Evolutionary conservation across 345 rosid genomes (phyloP).

Genomic region (Eucalyptus curtisii): DNA sequence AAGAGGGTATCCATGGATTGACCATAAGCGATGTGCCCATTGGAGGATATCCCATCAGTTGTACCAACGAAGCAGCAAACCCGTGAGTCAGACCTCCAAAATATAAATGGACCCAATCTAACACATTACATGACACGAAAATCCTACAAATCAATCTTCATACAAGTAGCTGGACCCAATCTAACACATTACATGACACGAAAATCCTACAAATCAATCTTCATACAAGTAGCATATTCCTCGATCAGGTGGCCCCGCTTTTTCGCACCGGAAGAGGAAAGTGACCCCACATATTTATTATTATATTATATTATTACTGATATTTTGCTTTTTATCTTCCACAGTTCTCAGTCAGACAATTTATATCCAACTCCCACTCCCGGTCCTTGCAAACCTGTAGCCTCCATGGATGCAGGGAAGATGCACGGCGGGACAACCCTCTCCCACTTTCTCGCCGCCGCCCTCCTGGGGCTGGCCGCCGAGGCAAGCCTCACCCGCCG

Average conservation of each 20-base stretch:
- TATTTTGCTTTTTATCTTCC: neutral
- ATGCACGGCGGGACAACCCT: neutral
- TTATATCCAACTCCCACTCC: neutral
- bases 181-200: neutral
- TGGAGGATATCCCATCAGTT: too few relatives aligned
- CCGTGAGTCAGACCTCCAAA: too few relatives aligned
- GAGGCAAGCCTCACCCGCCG: neutral
- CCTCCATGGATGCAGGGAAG: neutral
- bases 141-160: neutral
- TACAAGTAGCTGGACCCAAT: too few relatives aligned
- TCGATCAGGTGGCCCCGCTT: neutral
- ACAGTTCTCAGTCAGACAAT: neutral
- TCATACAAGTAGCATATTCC: neutral
- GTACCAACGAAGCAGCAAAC: too few relatives aligned
- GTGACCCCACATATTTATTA: neutral
- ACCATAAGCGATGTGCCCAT: neutral
- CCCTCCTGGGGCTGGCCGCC: constrained; percentile 10
- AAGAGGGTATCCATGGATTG: neutral
- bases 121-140: neutral
- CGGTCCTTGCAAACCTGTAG: neutral
- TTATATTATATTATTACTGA: neutral
- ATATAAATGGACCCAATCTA: neutral
- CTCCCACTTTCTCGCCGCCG: constrained; percentile 6
- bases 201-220: neutral
- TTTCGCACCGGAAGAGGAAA: neutral